phyloP scores from a whole-genome alignment of 2,329 filamentous ascomycete species.

The Teratosphaeria epicoccoides region DNA sequence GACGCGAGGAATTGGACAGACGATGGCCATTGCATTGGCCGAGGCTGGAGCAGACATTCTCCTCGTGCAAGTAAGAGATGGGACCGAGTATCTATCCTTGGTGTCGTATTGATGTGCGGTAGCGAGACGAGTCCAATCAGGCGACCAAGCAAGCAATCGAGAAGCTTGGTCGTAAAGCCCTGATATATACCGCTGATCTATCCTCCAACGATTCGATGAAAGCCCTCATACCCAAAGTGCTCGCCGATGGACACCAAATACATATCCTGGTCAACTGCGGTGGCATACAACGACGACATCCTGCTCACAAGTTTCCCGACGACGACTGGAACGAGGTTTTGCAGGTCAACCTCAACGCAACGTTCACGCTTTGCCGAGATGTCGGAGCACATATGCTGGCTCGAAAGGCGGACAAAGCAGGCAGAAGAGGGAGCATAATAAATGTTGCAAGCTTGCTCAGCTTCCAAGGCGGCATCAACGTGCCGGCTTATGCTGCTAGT shows the following conservation, averaged over 20 bases:
- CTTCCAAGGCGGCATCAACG: constrained; percentile 79
- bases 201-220: constrained; percentile 49
- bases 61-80: constrained; percentile 34
- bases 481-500: constrained; percentile 75
- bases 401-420: constrained; percentile 38
- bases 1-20: constrained; percentile 40
- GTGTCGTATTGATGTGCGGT: not conserved
- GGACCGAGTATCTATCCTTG: not conserved
- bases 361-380: constrained; percentile 69
- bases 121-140: constrained; percentile 47
- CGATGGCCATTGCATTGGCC: constrained; percentile 41
- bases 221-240: constrained; percentile 49
- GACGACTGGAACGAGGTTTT: constrained; percentile 70
- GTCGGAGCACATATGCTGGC: constrained; percentile 68
- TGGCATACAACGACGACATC: constrained; percentile 72
- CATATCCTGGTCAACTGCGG: constrained; percentile 78
- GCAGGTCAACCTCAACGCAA: constrained; percentile 74
- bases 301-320: constrained; percentile 64
- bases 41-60: constrained; percentile 42
- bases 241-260: constrained; percentile 53
- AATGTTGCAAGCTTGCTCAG: constrained; percentile 73
- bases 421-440: constrained; percentile 61
- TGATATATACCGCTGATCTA: constrained; percentile 62
- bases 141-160: constrained; percentile 52
- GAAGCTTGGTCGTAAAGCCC: constrained; percentile 54